Percentiles rank a stretch among this genome's conserved stretches.
These are phyloP conservation scores for Orbilia ellipsospora DNA, from an alignment of 2,329 filamentous ascomycete species.

Conservation along the genomic window DNA sequence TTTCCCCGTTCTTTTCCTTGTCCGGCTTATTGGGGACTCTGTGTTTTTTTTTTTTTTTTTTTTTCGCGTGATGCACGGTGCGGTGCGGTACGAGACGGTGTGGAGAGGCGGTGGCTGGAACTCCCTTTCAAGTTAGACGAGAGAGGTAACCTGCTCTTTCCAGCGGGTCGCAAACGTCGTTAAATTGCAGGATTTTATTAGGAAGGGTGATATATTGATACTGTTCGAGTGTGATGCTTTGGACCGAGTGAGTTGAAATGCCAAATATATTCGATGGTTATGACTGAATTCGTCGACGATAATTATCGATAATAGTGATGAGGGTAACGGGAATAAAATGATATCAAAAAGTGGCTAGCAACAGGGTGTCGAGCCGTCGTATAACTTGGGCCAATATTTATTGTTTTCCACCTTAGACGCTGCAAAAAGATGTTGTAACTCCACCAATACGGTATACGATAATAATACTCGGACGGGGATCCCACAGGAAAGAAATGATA, in stretches of 20 bases:
- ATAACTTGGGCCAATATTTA: no score
- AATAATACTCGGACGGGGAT: no score
- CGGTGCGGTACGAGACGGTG: background rate
- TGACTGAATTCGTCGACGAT: background rate
- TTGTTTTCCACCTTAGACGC: no score
- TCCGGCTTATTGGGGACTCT: conserved; percentile 35
- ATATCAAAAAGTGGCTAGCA: no score
- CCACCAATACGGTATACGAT: no score
- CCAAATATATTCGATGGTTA: background rate
- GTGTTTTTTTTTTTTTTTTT: conserved; percentile 35
- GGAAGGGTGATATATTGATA: background rate
- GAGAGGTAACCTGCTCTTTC: conserved; percentile 2
- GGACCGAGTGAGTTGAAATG: background rate
- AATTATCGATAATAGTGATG: no score
- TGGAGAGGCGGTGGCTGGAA: background rate
- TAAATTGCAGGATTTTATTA: background rate
- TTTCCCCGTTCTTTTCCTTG: conserved; percentile 25
- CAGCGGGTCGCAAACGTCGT: background rate
- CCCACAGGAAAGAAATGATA: no score
- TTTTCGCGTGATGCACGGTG: conserved; percentile 9
- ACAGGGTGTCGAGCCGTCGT: no score
- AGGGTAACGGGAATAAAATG: no score
- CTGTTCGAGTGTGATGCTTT: background rate
- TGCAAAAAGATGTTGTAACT: no score
- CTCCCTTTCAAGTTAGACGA: conserved; percentile 10